Conservation (phyloP, 768 basidiomycete species). For the Russula olivacea region DNA sequence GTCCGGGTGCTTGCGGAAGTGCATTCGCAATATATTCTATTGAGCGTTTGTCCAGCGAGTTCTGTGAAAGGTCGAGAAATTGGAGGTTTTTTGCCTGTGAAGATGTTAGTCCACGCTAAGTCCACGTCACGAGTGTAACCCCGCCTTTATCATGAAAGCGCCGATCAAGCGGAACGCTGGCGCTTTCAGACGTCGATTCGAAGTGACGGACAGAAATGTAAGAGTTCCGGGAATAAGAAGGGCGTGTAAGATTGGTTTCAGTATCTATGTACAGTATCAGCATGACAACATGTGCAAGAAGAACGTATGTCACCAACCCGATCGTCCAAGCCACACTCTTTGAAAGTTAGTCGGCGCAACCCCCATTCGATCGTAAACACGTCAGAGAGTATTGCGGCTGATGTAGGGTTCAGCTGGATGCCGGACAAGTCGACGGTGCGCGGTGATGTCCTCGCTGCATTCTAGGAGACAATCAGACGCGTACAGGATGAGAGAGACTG, state of each 20-base stretch:
- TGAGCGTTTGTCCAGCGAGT: conserved; percentile 73
- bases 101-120: background rate
- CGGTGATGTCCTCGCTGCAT: conserved; percentile 49
- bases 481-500: background rate
- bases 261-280: conserved; percentile 40
- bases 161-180: conserved; percentile 75
- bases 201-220: conserved; percentile 78
- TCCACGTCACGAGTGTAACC: conserved; percentile 28
- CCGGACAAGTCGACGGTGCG: conserved; percentile 76
- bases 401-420: conserved; percentile 60
- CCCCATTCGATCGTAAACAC: conserved; percentile 93
- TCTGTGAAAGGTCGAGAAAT: conserved; percentile 89
- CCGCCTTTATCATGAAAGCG: conserved; percentile 65
- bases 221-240: conserved; percentile 78
- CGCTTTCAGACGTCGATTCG: conserved; percentile 74
- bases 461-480: conserved; percentile 33
- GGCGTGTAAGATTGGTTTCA: conserved; percentile 88
- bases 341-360: conserved; percentile 73
- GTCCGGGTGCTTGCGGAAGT: conserved; percentile 46
- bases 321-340: conserved; percentile 85
- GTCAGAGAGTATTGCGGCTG: conserved; percentile 81
- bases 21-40: conserved; percentile 77
- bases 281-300: background rate
- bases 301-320: conserved; percentile 42
- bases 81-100: conserved; percentile 65